phyloP scores from a whole-genome alignment of 106 monocot genomes.

The Allium sativum region DNA sequence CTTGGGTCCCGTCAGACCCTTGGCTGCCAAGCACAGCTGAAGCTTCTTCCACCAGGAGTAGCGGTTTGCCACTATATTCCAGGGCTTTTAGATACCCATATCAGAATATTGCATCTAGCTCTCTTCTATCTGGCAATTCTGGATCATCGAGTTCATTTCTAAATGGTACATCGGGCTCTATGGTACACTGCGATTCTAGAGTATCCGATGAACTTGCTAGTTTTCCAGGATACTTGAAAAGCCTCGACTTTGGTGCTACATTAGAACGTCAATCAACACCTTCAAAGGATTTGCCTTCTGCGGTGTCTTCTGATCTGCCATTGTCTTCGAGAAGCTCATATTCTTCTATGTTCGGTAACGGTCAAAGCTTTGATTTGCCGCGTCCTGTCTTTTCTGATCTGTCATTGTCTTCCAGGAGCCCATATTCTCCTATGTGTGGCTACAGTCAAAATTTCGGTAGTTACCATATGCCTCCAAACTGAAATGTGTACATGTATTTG shows the following conservation, averaged over 20 bases:
- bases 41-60: background rate
- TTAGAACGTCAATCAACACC: too few relatives aligned
- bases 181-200: constrained; percentile 1
- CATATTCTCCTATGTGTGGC: constrained; percentile 4
- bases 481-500: background rate
- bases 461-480: constrained; percentile 9
- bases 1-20: too few relatives aligned
- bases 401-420: constrained; percentile 1
- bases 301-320: too few relatives aligned
- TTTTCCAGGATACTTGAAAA: constrained; percentile 20
- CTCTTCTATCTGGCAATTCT: background rate
- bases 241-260: constrained; percentile 7
- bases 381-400: too few relatives aligned
- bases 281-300: too few relatives aligned
- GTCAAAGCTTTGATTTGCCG: too few relatives aligned
- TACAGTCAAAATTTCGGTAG: constrained; percentile 1
- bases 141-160: background rate
- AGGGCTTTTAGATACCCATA: background rate
- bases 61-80: background rate
- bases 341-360: too few relatives aligned
- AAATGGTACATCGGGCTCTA: constrained; percentile 2
- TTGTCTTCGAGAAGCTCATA: too few relatives aligned
- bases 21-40: background rate
- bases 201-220: constrained; percentile 4
- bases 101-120: background rate